Conservation (phyloP, 2,329 filamentous ascomycete species). For the Microdochium bolleyi region DNA sequence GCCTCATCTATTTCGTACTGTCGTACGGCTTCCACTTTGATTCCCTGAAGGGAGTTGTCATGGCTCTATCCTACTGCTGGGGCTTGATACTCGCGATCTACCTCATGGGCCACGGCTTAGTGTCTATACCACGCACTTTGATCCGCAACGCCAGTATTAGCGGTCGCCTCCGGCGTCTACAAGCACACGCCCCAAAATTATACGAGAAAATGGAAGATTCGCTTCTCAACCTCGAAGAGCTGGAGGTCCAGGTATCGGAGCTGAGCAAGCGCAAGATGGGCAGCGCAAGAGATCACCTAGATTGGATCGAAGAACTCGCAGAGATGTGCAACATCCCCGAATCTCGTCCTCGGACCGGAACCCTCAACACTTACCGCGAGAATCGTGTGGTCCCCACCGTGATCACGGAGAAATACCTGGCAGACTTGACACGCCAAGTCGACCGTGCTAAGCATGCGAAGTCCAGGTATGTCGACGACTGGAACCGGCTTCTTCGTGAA, state of each 20-base stretch:
- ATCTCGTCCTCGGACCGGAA: constrained; percentile 34
- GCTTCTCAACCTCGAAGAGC: constrained; percentile 66
- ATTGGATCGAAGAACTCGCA: constrained; percentile 93
- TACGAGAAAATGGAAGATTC: constrained; percentile 87
- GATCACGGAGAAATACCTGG: constrained; percentile 88
- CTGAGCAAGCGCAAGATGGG: constrained; percentile 75
- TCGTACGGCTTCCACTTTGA: constrained; percentile 65
- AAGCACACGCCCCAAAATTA: constrained; percentile 69
- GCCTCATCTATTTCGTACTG: constrained; percentile 76
- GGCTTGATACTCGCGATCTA: constrained; percentile 88
- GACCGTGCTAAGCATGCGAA: constrained; percentile 77
- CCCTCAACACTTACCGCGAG: constrained; percentile 32
- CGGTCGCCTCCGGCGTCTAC: constrained; percentile 64
- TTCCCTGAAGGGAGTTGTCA: constrained; percentile 74
- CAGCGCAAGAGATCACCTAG: constrained; percentile 65
- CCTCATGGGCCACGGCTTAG: constrained; percentile 93
- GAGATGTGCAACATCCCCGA: constrained; percentile 69
- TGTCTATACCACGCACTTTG: constrained; percentile 77
- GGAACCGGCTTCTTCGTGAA: constrained; percentile 69
- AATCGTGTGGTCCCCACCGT: constrained; percentile 60
- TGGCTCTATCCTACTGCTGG: constrained; percentile 94
- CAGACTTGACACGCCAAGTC: constrained; percentile 77
- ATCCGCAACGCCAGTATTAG: constrained; percentile 74
- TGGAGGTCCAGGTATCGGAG: constrained; percentile 74
- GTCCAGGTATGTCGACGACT: constrained; percentile 76